Conservation (phyloP, 495 filamentous ascomycete species). For the Elasticomyces elasticus region DNA sequence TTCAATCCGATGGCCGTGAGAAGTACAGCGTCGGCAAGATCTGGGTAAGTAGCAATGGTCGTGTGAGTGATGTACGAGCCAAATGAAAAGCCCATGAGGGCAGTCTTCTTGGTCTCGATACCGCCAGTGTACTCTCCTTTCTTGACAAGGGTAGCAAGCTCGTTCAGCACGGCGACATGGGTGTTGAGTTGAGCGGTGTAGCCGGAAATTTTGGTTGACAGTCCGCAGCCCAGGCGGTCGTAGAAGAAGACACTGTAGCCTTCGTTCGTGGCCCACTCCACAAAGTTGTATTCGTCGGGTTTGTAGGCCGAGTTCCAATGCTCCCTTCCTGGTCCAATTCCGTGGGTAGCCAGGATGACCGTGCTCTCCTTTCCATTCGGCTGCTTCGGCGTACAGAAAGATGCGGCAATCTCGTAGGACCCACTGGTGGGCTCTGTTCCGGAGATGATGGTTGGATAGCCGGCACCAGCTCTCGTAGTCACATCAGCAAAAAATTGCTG, state of each 20-base stretch:
- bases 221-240: constrained; percentile 20
- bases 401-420: constrained; percentile 20
- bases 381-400: constrained; percentile 23
- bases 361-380: constrained; percentile 18
- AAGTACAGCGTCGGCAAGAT: constrained; percentile 20
- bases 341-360: constrained; percentile 22
- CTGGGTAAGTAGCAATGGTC: constrained; percentile 17
- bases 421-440: constrained; percentile 8
- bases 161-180: background rate
- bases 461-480: constrained; percentile 11
- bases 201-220: too few species aligned
- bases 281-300: constrained; percentile 23
- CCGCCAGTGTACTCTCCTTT: background rate
- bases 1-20: background rate
- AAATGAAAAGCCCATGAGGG: constrained; percentile 22
- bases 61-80: constrained; percentile 18
- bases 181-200: background rate
- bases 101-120: constrained; percentile 7
- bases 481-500: constrained; percentile 10
- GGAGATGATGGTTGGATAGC: constrained; percentile 2
- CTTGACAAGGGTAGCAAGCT: background rate
- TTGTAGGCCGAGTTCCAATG: constrained; percentile 24
- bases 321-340: constrained; percentile 15
- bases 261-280: constrained; percentile 17
- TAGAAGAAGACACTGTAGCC: constrained; percentile 25